Percentiles rank a stretch among this genome's conserved stretches.
Evolutionary conservation across 2,329 filamentous ascomycete species (phyloP).

Genomic region (Aschersonia sp.): DNA sequence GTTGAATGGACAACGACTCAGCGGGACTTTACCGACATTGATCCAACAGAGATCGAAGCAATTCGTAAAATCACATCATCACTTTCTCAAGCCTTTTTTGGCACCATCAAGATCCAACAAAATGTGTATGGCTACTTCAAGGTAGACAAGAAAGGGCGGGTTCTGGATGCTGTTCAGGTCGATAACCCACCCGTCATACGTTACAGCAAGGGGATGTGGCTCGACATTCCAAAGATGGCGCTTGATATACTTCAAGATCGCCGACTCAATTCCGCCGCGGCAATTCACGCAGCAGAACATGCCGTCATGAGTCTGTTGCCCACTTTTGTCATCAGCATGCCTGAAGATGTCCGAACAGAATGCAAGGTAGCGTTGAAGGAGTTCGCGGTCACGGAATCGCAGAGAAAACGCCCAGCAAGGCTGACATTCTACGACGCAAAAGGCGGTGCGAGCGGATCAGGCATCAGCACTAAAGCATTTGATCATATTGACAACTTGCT

Average conservation of each 20-base stretch:
- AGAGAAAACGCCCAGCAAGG: conserved; percentile 70
- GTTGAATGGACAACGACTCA: conserved; percentile 94
- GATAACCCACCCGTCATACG: conserved; percentile 86
- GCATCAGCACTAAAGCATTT: conserved; percentile 85
- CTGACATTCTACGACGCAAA: conserved; percentile 94
- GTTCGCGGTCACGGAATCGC: conserved; percentile 55
- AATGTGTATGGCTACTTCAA: conserved; percentile 97
- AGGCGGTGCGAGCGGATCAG: conserved; percentile 68
- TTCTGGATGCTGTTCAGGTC: conserved; percentile 84
- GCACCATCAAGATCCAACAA: conserved; percentile 71
- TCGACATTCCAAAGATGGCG: conserved; percentile 70
- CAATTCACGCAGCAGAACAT: conserved; percentile 91
- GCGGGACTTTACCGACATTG: conserved; percentile 86
- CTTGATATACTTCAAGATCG: conserved; percentile 64
- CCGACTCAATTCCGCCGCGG: conserved; percentile 68
- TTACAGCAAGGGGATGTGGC: conserved; percentile 83
- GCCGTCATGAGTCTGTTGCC: conserved; percentile 77
- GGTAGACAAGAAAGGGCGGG: conserved; percentile 69
- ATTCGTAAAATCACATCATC: conserved; percentile 57
- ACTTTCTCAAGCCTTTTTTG: conserved; percentile 64
- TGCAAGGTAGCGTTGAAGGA: conserved; percentile 86
- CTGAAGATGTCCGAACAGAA: conserved; percentile 85
- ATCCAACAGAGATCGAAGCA: conserved; percentile 82
- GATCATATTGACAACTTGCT: conserved; percentile 78
- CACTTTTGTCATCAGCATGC: conserved; percentile 79